phyloP scores from a whole-genome alignment of 768 basidiomycete genomes.

The Suillus sp. region DNA sequence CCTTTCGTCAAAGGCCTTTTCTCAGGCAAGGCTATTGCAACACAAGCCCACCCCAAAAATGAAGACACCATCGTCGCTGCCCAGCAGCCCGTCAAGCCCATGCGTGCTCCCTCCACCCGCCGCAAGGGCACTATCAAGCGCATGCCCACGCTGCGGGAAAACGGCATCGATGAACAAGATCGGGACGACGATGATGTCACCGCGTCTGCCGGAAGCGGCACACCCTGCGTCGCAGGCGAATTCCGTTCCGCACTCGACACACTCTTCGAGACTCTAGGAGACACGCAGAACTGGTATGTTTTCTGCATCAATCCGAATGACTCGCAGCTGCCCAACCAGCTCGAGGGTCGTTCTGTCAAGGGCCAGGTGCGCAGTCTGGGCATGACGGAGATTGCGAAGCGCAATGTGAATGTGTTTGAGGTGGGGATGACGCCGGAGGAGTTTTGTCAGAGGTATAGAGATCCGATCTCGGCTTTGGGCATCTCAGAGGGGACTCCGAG shows the following conservation, averaged over 20 bases:
- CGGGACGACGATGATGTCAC: conserved; percentile 40
- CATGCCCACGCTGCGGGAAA: conserved; percentile 38
- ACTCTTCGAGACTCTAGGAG: conserved; percentile 84
- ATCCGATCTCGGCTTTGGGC: conserved; percentile 59
- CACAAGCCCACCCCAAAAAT: conserved; percentile 87
- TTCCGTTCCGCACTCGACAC: conserved; percentile 84
- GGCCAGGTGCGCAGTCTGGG: conserved; percentile 87
- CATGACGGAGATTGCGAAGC: conserved; percentile 72
- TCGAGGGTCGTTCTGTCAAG: conserved; percentile 90
- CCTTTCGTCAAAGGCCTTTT: conserved; percentile 93
- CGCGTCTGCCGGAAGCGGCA: conserved; percentile 34
- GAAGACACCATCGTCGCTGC: conserved; percentile 96
- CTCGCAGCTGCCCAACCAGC: conserved; percentile 89
- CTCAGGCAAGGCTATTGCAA: conserved; percentile 85
- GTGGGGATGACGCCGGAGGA: conserved; percentile 85
- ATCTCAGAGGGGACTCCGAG: conserved; percentile 60
- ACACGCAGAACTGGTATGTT: conserved; percentile 88
- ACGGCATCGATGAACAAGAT: conserved; percentile 42
- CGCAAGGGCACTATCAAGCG: conserved; percentile 76
- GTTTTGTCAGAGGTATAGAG: conserved; percentile 81
- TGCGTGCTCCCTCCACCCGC: conserved; percentile 89
- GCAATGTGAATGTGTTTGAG: conserved; percentile 71
- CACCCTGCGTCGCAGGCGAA: conserved; percentile 84
- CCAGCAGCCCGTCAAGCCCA: conserved; percentile 91
- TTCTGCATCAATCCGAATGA: conserved; percentile 96